Evolutionary conservation across 768 basidiomycete genomes (phyloP).

Genomic region (Jaapia argillacea): DNA sequence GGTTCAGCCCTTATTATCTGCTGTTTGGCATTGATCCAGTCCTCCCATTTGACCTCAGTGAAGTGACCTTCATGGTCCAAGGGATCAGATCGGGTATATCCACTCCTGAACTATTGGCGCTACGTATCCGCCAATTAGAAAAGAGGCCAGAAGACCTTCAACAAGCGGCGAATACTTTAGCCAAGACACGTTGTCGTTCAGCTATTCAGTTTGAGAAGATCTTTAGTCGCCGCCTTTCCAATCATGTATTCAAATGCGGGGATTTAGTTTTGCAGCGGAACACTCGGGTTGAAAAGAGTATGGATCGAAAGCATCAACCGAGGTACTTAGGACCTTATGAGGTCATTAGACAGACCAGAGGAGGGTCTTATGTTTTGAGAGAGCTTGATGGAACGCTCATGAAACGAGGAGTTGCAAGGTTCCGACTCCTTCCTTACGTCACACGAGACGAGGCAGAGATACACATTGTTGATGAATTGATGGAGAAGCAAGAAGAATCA

Average conservation of each 20-base stretch:
- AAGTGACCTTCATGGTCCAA: slow-evolving; percentile 15
- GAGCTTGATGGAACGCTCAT: too few relatives aligned
- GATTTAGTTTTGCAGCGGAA: slow-evolving; percentile 26
- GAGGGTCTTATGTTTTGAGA: too few relatives aligned
- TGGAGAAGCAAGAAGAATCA: too few relatives aligned
- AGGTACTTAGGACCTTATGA: too few relatives aligned
- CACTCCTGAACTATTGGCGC: slow-evolving; percentile 17
- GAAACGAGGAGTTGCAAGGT: slow-evolving; percentile 7
- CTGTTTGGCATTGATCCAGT: slow-evolving; percentile 11
- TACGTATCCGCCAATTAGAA: slow-evolving; percentile 16
- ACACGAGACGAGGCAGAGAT: background rate
- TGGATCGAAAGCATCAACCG: too few relatives aligned
- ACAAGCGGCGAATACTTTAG: slow-evolving; percentile 14
- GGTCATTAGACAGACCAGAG: too few relatives aligned
- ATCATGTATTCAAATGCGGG: slow-evolving; percentile 19
- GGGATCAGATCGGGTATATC: too few relatives aligned
- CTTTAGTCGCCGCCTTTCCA: slow-evolving; percentile 8
- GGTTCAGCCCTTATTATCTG: background rate
- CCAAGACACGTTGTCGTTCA: slow-evolving; percentile 8
- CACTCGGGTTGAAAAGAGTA: slow-evolving; percentile 6
- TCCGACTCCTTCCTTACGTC: slow-evolving; percentile 5
- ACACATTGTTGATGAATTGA: background rate
- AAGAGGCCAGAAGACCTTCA: too few relatives aligned
- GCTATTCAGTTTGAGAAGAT: slow-evolving; percentile 17
- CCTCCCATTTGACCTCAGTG: slow-evolving; percentile 16